Base-by-base conservation (phyloP, 306 rosid genomes). In the Boehmeria nivea region DNA sequence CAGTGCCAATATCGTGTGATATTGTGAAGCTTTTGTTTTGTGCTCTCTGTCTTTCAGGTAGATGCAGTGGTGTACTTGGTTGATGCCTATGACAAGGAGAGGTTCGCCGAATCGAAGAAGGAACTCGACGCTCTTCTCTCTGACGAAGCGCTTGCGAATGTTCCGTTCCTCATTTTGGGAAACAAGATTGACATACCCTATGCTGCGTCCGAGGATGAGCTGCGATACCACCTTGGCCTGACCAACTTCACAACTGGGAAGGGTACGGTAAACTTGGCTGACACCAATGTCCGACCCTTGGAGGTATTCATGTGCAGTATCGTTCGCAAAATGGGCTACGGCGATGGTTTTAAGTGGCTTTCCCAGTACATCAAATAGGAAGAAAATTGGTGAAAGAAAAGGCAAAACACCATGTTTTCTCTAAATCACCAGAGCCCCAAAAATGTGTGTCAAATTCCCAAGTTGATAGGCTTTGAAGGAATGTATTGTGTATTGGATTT, bases 261-360 rank as follows among this genome's bases (percentile, higher is more conserved):
- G 65, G 95, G 90, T 34, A 83, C 78, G 63, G 83, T 83, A 60
- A 76, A 71, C 70, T 60, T 86, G 72, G 51, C 58, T 0, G 85
- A 76, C 70, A 64, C 90, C 46, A 73, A 69, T 58, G 85, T 86
- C 46, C 90, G 95, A 12, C 90, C 90, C 39, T 52, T 86, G 14
- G 90, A 86, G 68, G 90, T 86, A 13, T 86, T 83, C 72, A 86
- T 86, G 95, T 86, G 95, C 76, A 86, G 95, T 38, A 86, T 86
- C 28, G 90, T 86, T 43, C 90, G 90, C 63, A 86, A 86, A 73
- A 86, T 86, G 95, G 95, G 90, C 3, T 86, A 86, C 14, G 95
- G 95, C 0, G 95, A 86, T 50, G 95, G 95, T 63, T 86, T 86
- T 51, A 71, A 71, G 77, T 86, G 95, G 95, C 66, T 86, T 40